Conservation (phyloP, 495 filamentous ascomycete genomes). For the Hyaloscypha bicolor region DNA sequence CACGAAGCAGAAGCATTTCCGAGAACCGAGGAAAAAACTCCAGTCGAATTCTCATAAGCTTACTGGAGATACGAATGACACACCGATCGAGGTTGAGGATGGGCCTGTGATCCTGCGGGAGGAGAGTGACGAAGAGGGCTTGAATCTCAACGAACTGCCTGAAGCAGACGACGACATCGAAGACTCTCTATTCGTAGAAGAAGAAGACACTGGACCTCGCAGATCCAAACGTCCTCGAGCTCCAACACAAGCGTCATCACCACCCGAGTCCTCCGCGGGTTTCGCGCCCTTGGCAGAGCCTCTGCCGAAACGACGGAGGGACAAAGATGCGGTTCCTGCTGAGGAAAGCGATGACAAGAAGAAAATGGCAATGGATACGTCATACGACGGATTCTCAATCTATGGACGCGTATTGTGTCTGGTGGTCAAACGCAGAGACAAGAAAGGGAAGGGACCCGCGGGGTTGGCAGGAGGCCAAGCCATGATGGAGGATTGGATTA, state of each 20-base stretch:
- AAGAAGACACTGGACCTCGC: conserved; percentile 27
- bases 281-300: conserved; percentile 27
- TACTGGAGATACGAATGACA: conserved; percentile 52
- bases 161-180: conserved; percentile 21
- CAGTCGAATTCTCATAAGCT: conserved; percentile 61
- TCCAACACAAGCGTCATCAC: conserved; percentile 13
- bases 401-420: conserved; percentile 90
- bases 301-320: conserved; percentile 50
- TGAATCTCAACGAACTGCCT: conserved; percentile 49
- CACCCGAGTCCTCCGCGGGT: conserved; percentile 9
- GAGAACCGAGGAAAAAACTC: conserved; percentile 49
- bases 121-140: conserved; percentile 40
- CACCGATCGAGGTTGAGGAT: conserved; percentile 51
- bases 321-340: conserved; percentile 32
- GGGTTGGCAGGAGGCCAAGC: conserved; percentile 59
- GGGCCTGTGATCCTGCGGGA: conserved; percentile 39
- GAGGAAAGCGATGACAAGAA: conserved; percentile 76
- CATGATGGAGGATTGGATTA: conserved; percentile 94
- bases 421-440: conserved; percentile 75
- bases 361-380: conserved; percentile 79
- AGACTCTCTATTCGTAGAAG: conserved; percentile 33
- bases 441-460: conserved; percentile 34
- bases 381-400: conserved; percentile 94
- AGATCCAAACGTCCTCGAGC: conserved; percentile 29
- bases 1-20: conserved; percentile 77